Evolutionary conservation across 345 rosid genomes (phyloP).

Genomic region (Mangifera indica): DNA sequence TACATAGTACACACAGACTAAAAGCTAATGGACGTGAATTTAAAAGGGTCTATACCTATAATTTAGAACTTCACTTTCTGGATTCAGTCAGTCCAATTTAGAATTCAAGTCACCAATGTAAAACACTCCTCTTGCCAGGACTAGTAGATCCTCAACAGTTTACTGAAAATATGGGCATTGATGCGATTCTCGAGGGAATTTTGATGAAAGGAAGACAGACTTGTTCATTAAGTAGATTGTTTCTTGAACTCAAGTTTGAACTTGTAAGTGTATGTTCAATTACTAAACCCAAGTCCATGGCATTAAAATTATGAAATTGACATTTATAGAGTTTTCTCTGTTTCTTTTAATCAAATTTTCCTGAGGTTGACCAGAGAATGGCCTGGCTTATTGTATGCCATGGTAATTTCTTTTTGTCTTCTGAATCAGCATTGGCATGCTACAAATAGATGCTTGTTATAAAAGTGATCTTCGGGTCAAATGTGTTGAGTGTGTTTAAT

Average conservation of each 20-base stretch:
- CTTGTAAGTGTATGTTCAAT: neutral
- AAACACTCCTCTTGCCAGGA: no score
- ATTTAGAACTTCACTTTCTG: no score
- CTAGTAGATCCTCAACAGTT: slow-evolving; percentile 51
- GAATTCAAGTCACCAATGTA: no score
- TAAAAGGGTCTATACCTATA: no score
- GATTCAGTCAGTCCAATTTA: no score
- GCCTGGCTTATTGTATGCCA: neutral
- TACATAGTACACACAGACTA: no score
- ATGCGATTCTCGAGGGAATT: slow-evolving; percentile 55
- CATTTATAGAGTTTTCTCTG: neutral
- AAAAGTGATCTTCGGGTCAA: no score
- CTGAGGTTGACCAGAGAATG: neutral
- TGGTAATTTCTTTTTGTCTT: no score
- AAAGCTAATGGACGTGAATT: no score
- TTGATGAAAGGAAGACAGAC: slow-evolving; percentile 38
- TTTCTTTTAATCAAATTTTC: neutral
- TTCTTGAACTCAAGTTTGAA: slow-evolving; percentile 1
- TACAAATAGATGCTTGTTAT: no score
- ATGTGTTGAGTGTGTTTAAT: neutral
- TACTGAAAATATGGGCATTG: slow-evolving; percentile 40
- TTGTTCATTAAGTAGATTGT: neutral
- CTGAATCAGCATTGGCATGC: no score
- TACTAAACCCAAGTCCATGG: neutral
- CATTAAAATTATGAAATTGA: neutral